phyloP scores from a whole-genome alignment of 306 rosid species.

The Lupinus albus region DNA sequence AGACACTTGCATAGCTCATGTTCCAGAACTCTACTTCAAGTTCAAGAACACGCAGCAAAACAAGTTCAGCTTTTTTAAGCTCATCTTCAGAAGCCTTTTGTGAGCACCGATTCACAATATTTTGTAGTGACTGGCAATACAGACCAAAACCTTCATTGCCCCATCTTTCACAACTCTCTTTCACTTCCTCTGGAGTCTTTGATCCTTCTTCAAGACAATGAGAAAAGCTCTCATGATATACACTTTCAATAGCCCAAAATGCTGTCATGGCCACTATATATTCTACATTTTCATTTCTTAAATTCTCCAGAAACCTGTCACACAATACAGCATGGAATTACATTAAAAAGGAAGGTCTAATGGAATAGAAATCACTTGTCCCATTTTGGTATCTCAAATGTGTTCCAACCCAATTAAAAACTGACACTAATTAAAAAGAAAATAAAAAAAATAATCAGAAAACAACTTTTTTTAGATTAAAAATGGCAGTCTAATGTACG shows the following conservation, averaged over 20 bases:
- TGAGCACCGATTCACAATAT: slow-evolving; percentile 54
- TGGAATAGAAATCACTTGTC: no score
- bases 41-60: slow-evolving; percentile 58
- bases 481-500: no score
- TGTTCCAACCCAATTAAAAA: no score
- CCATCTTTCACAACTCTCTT: slow-evolving; percentile 79
- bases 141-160: slow-evolving; percentile 69
- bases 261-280: slow-evolving; percentile 68
- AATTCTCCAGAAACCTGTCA: slow-evolving; percentile 71
- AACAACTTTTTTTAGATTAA: no score
- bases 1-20: slow-evolving; percentile 55
- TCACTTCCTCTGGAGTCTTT: slow-evolving; percentile 58
- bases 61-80: slow-evolving; percentile 55
- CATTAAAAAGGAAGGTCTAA: not conserved
- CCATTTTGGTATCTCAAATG: no score
- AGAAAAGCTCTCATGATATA: slow-evolving; percentile 86
- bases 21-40: slow-evolving; percentile 83
- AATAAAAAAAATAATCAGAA: no score
- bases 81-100: slow-evolving; percentile 52
- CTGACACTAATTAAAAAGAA: no score
- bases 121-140: slow-evolving; percentile 62
- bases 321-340: slow-evolving; percentile 1
- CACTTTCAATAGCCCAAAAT: slow-evolving; percentile 78
- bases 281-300: slow-evolving; percentile 60
- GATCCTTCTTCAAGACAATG: slow-evolving; percentile 69